A percentile compares a stretch with the other conserved stretches of the same genome.
Evolutionary conservation across 176 grass and related monocot genomes (phyloP).

Genomic region (Zizania latifolia): DNA sequence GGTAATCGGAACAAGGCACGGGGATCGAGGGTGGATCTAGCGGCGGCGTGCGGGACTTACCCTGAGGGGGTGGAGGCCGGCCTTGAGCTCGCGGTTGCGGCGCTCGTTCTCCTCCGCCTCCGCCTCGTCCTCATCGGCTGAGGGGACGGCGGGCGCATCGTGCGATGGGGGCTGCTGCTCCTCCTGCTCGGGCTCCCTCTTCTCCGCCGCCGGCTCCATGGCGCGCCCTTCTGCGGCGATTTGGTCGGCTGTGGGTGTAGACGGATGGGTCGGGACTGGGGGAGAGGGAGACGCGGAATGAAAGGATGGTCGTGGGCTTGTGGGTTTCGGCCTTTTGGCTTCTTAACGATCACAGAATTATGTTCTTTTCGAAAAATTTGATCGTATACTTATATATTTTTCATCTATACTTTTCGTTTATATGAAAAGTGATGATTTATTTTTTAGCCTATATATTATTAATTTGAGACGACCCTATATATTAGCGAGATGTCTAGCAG

Average conservation of each 20-base stretch:
- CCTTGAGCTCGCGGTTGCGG: constrained; percentile 71
- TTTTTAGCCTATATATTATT: no score
- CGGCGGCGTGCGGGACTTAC: constrained; percentile 35
- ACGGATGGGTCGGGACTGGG: not conserved
- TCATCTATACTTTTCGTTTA: no score
- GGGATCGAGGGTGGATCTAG: constrained; percentile 27
- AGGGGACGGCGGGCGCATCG: not conserved
- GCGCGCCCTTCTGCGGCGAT: constrained; percentile 3
- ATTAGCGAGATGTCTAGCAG: no score
- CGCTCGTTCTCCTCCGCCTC: constrained; percentile 65
- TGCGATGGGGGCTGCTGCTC: constrained; percentile 28
- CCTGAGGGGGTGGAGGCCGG: constrained; percentile 83
- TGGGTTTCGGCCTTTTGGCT: not conserved
- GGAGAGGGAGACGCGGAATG: not conserved
- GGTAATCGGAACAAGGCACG: not conserved
- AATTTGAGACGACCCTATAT: no score
- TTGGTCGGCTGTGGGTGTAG: constrained; percentile 8
- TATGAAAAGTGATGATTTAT: no score
- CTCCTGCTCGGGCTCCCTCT: constrained; percentile 41
- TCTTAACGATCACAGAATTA: no score
- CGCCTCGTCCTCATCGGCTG: constrained; percentile 29
- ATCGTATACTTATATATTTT: no score
- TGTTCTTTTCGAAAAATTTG: no score
- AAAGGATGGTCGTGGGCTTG: not conserved
- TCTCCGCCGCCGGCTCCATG: constrained; percentile 33